These are phyloP conservation scores for Amylostereum chailletii DNA, from an alignment of 1,284 basidiomycete genomes.

Conservation along the genomic window DNA sequence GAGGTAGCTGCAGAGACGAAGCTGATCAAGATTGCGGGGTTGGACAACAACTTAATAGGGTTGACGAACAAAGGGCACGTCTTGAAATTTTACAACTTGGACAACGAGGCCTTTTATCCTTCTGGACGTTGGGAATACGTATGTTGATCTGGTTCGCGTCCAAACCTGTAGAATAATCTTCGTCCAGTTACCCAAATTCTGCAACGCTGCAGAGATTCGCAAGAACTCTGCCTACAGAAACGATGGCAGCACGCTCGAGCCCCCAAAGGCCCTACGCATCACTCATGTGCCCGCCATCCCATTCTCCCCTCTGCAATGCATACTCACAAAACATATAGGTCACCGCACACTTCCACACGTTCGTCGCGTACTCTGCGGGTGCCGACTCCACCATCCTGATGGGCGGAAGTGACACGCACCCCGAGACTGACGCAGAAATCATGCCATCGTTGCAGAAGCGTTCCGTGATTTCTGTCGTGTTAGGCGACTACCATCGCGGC, in stretches of 20 bases:
- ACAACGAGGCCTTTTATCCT: constrained; percentile 27
- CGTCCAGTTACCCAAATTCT: constrained; percentile 59
- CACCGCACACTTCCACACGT: constrained; percentile 74
- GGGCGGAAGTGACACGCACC: constrained; percentile 37
- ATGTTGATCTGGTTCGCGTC: constrained; percentile 19
- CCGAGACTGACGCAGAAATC: constrained; percentile 42
- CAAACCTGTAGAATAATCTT: constrained; percentile 4
- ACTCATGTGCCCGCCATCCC: constrained; percentile 49
- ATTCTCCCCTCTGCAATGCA: constrained; percentile 11
- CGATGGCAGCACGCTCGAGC: constrained; percentile 19
- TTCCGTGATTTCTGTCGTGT: constrained; percentile 72
- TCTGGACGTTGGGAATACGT: constrained; percentile 71
- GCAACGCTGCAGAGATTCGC: constrained; percentile 44
- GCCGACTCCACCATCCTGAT: constrained; percentile 58
- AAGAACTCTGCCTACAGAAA: constrained; percentile 33
- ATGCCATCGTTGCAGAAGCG: constrained; percentile 66
- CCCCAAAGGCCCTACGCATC: constrained; percentile 45
- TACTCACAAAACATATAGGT: constrained; percentile 41
- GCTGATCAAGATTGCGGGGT: constrained; percentile 72
- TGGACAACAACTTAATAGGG: constrained; percentile 61
- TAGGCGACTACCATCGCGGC: constrained; percentile 86
- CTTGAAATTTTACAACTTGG: constrained; percentile 43
- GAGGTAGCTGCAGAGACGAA: constrained; percentile 29
- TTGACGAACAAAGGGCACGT: constrained; percentile 75
- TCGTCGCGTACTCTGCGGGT: constrained; percentile 76